Conservation (phyloP, 352 stramenopile genomes). For the Plasmopara halstedii region DNA sequence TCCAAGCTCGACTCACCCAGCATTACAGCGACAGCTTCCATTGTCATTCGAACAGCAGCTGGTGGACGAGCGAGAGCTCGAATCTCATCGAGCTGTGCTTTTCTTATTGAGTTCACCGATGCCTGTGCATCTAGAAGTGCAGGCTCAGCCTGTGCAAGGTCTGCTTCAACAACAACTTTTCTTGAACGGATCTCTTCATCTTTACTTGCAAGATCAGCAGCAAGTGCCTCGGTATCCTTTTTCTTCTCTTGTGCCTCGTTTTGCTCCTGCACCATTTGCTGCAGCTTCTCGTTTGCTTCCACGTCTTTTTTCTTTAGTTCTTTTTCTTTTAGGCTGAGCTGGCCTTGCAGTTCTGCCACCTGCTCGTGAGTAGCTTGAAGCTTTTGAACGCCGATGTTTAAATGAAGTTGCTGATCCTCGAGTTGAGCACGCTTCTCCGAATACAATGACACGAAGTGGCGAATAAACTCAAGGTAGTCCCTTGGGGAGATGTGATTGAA, state of each 20-base stretch:
- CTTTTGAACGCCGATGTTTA: slow-evolving; percentile 98
- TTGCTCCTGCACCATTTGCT: slow-evolving; percentile 98
- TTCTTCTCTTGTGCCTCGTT: slow-evolving; percentile 97
- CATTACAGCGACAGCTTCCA: slow-evolving; percentile 98
- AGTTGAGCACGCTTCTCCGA: slow-evolving; percentile 89
- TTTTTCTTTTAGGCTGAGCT: slow-evolving; percentile 91
- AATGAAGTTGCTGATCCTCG: slow-evolving; percentile 96
- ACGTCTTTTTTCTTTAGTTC: slow-evolving; percentile 95
- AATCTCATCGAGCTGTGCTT: slow-evolving; percentile 98
- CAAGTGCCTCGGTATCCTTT: slow-evolving; percentile 94
- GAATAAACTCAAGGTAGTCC: slow-evolving; percentile 91
- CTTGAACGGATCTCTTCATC: slow-evolving; percentile 93
- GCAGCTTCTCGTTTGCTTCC: slow-evolving; percentile 96
- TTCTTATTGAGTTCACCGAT: slow-evolving; percentile 97
- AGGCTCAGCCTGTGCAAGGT: slow-evolving; percentile 97
- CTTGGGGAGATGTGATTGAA: slow-evolving; percentile 88
- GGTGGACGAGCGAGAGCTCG: slow-evolving; percentile 93
- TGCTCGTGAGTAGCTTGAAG: slow-evolving; percentile 97
- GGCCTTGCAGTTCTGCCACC: slow-evolving; percentile 88
- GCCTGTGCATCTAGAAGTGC: slow-evolving; percentile 94
- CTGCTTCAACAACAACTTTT: slow-evolving; percentile 92
- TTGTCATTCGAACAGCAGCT: slow-evolving; percentile 93
- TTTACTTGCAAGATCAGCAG: slow-evolving; percentile 90
- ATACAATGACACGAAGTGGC: slow-evolving; percentile 86
- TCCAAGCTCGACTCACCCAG: slow-evolving; percentile 94